phyloP scores from a whole-genome alignment of 352 stramenopile species.

The Saprolegnia diclina region DNA sequence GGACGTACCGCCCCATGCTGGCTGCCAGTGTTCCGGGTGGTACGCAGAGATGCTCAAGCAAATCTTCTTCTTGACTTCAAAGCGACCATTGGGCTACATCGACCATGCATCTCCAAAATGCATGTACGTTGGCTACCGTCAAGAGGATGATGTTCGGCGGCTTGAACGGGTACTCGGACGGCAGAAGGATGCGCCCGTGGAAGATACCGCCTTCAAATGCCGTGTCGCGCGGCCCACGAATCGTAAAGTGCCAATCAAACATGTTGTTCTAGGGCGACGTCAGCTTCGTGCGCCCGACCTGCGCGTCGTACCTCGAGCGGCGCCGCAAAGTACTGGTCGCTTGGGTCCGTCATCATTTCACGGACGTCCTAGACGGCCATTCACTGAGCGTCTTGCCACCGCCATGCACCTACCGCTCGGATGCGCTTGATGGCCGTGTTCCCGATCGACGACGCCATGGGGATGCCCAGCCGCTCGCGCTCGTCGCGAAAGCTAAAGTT shows the following conservation, averaged over 20 bases:
- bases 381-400: neutral
- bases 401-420: constrained; percentile 45
- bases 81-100: constrained; percentile 90
- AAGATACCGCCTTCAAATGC: constrained; percentile 97
- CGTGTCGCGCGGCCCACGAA: constrained; percentile 93
- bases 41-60: constrained; percentile 97
- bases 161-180: constrained; percentile 93
- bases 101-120: neutral
- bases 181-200: constrained; percentile 95
- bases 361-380: constrained; percentile 57
- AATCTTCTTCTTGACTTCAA: constrained; percentile 97
- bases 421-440: constrained; percentile 85
- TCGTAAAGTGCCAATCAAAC: constrained; percentile 97
- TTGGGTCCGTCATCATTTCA: constrained; percentile 84
- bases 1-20: constrained; percentile 72
- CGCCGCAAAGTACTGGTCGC: constrained; percentile 69
- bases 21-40: constrained; percentile 97
- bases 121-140: constrained; percentile 48
- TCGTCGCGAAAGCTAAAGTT: neutral
- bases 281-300: neutral
- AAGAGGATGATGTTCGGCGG: constrained; percentile 98
- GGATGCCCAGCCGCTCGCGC: neutral
- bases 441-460: constrained; percentile 25
- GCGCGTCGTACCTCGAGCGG: constrained; percentile 52
- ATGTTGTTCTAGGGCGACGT: constrained; percentile 59